Evolutionary conservation across 495 filamentous ascomycete genomes (phyloP), one percentile per base, ranked within the genome.

Genomic region (Staphylotrichum longicolle): DNA sequence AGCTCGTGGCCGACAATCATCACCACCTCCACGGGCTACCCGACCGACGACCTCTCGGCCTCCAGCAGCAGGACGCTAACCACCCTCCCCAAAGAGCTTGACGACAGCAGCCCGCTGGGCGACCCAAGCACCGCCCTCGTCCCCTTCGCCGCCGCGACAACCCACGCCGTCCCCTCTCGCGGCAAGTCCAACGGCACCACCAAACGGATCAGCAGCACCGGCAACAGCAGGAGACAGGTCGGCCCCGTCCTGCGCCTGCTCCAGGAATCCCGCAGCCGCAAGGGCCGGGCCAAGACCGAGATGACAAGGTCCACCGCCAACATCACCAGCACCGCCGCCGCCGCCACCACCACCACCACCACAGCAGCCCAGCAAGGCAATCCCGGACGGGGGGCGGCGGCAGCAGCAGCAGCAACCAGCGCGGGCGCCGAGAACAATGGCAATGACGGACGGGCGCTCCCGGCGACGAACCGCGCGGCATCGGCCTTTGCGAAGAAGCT

Each of bases 1-100:
- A 57, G 33, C 51, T 65, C 63, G 7, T 66, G 55, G 59, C 60
- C 55, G 12, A 66, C 60, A 7, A 63, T 66, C 30, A 20, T 59
- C 5, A 66, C 64, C 14, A 60, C 64, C 14, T 66, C 64, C 11
- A 66, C 64, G 30, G 60, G 64, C 51, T 7, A 44, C 0, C 64
- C 56, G 10, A 63, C 64, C 37, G 51, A 55, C 7, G 45, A 20
- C 10, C 34, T 55, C 34, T 49, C 59, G n/a, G 37, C 59, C 34
- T 62, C 54, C 14, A 54, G 54, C 50, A 41, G 14, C 45, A 37
- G 39, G 45, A 54, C 62, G 2, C 46, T 54, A 7, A 33, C 52
- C 7, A 56, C 56, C 5, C 27, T 59, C 2, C 50, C 55, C 14
- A 55, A 53, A 33, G 62, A 59, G 39, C n/a, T 48, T 1, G 55